Evolutionary conservation across 1,284 basidiomycete genomes (phyloP), one percentile per base, ranked within the genome.

Genomic region (Cutaneotrichosporon spelunceum): DNA sequence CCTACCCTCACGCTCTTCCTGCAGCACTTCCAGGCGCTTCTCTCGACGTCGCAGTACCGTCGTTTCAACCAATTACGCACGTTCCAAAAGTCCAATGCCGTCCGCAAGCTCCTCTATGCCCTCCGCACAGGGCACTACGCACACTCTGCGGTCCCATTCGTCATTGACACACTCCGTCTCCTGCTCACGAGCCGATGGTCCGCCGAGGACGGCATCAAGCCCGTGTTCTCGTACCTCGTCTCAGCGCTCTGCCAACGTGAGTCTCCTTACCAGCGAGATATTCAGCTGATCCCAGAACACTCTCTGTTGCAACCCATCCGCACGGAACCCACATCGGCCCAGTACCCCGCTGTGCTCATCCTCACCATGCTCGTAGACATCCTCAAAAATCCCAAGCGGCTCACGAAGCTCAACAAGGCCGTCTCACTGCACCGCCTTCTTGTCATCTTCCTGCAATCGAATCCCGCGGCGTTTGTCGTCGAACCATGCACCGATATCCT

Each of bases 201-300:
- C 47, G 68, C 74, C 1, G 75, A 78, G 60, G 77, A 79, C 55
- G 69, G 84, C 0, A 89, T 95, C 70, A 93, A 93, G 71, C 90
- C 91, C 0, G 78, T 93, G 1, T 86, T 93, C 4, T 88, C 91
- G 0, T 96, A 90, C 72, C 79, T 95, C 11, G 90, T 91, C 16
- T 88, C 90, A 0, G 88, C 89, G 69, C 77, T 93, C n/a, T 87
- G 88, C 67, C 85, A 86, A 72, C 82, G 89, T 88, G 63, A 62
- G 59, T 60, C 6, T 45, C 19, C 39, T 19, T 30, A 19, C 11
- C 7, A 8, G 2, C 3, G 2, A 11, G 47, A n/a, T 21, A 14
- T 10, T 16, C 5, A 11, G 53, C 63, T 64, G 33, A 61, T 48
- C 5, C 11, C 45, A 61, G 60, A 54, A 14, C 30, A 56, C 3